phyloP scores from a whole-genome alignment of 352 stramenopile species.

The Pythium chondricola region DNA sequence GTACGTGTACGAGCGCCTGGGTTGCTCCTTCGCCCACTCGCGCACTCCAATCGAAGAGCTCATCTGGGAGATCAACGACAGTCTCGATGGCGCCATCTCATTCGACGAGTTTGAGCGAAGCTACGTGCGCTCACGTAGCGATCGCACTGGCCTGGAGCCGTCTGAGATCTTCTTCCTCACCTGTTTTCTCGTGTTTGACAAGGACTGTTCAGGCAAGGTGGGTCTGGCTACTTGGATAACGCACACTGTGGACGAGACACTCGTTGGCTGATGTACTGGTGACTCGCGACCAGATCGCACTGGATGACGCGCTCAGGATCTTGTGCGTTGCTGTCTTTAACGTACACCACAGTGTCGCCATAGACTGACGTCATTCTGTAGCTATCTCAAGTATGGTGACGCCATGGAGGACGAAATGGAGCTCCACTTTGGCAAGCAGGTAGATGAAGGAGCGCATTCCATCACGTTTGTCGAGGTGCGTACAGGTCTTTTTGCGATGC shows the following conservation, averaged over 20 bases:
- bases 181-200: slow-evolving; percentile 84
- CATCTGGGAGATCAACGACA: slow-evolving; percentile 80
- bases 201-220: slow-evolving; percentile 57
- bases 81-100: slow-evolving; percentile 59
- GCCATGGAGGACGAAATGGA: slow-evolving; percentile 81
- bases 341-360: too few relatives aligned
- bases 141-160: slow-evolving; percentile 62
- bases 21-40: slow-evolving; percentile 27
- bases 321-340: slow-evolving; percentile 34
- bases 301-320: slow-evolving; percentile 78
- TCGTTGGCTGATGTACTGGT: neutral
- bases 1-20: slow-evolving; percentile 55
- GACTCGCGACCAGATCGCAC: slow-evolving; percentile 33
- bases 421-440: slow-evolving; percentile 54
- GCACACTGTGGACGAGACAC: too few relatives aligned
- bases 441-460: slow-evolving; percentile 54
- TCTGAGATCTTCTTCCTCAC: slow-evolving; percentile 77
- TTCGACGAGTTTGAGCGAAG: slow-evolving; percentile 75
- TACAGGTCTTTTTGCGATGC: too few relatives aligned
- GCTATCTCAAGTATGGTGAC: slow-evolving; percentile 71
- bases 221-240: too few relatives aligned
- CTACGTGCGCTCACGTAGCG: slow-evolving; percentile 56
- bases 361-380: too few relatives aligned
- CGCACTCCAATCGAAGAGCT: slow-evolving; percentile 54
- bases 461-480: slow-evolving; percentile 57